Evolutionary conservation across 345 rosid species (phyloP), one percentile per base, ranked within the genome.

Genomic region (Gossypium longicalyx): DNA sequence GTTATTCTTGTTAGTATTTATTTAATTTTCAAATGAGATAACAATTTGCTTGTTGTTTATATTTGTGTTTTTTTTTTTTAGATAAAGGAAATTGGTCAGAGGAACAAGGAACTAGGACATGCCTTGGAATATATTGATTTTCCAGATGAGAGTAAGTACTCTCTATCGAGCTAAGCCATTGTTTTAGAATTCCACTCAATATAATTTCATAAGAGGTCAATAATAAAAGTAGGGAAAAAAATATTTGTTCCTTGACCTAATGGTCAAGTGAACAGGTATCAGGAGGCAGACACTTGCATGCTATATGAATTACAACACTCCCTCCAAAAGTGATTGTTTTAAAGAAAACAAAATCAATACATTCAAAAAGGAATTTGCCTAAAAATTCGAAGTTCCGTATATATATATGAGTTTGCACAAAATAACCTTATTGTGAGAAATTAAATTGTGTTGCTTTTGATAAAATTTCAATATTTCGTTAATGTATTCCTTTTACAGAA

Each of bases 61-160:
- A 8, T 58, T 0, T 61, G 15, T 63, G 15, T 22, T 60, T 68
- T 60, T 68, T 82, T 25, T 59, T 49, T 2, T 43, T 73, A 89
- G 93, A 87, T 87, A 69, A 76, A 22, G 76, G 72, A 74, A 7
- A 57, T 79, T 73, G 1, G 49, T 11, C 1, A 4, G 27, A 77
- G 4, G 79, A 52, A 23, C 2, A 34, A 6, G 23, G 71, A 45
- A 12, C n/a, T 49, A n/a, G 8, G 22, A 25, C 57, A 41, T 74
- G 69, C 64, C 12, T 19, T 86, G 80, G 83, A 85, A 66, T 89
- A 74, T 74, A 20, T 49, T 75, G 90, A 87, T 67, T 89, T 78
- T 77, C 87, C 90, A 2, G 89, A 85, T 72, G 87, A 89, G 79
- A 78, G 90, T 89, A 79, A 87, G 89, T 80, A 27, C 64, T 23